Conservation (phyloP, 805 yeast genomes). For the Yueomyces sp. region DNA sequence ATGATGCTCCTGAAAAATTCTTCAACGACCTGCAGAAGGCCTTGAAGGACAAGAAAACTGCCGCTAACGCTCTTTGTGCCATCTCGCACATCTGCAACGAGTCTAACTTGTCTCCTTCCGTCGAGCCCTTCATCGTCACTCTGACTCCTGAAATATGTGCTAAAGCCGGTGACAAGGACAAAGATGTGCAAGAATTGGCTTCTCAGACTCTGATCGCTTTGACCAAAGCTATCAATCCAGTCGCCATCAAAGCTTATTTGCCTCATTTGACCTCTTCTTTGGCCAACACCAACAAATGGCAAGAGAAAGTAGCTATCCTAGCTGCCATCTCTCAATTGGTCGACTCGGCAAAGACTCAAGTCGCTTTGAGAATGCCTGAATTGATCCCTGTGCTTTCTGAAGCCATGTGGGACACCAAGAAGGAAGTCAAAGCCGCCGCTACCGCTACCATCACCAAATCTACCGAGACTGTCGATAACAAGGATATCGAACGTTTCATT, state of each 20-base stretch:
- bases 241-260: constrained; percentile 79
- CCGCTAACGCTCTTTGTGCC: constrained; percentile 75
- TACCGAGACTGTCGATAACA: constrained; percentile 96
- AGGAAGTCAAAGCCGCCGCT: constrained; percentile 95
- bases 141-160: constrained; percentile 57
- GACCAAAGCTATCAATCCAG: constrained; percentile 77
- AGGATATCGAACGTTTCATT: constrained; percentile 98
- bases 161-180: constrained; percentile 85
- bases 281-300: constrained; percentile 80
- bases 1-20: constrained; percentile 89
- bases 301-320: constrained; percentile 88
- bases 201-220: constrained; percentile 63
- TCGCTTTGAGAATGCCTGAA: constrained; percentile 99
- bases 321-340: constrained; percentile 78
- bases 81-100: constrained; percentile 72
- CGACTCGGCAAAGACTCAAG: constrained; percentile 87
- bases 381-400: constrained; percentile 96
- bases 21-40: constrained; percentile 65
- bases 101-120: constrained; percentile 72
- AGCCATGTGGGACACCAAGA: constrained; percentile 99
- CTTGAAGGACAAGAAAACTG: constrained; percentile 68
- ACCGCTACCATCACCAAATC: constrained; percentile 90
- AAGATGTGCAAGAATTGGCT: constrained; percentile 62
- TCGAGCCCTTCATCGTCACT: constrained; percentile 87
- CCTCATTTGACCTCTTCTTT: constrained; percentile 67